phyloP scores from a whole-genome alignment of 2,329 filamentous ascomycete genomes.

The Verticillium albo-atrum region DNA sequence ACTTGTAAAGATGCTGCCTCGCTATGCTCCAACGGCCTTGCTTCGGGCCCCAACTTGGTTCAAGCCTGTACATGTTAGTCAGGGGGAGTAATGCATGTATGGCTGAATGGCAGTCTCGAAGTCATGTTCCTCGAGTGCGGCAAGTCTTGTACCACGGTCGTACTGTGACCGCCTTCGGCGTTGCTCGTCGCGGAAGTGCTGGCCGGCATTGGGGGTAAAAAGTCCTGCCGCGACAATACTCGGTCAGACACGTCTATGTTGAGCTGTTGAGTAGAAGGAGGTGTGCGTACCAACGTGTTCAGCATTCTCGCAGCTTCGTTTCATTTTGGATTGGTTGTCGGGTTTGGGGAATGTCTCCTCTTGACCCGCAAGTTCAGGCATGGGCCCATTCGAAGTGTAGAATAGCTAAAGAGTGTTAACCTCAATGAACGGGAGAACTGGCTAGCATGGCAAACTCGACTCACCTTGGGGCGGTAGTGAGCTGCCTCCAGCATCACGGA shows the following conservation, averaged over 20 bases:
- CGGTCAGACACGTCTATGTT: not conserved
- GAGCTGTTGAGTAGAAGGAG: too few relatives aligned
- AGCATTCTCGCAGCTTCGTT: constrained; percentile 81
- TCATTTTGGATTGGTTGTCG: constrained; percentile 84
- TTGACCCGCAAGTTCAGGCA: constrained; percentile 54
- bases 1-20: not conserved
- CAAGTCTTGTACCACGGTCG: constrained; percentile 74
- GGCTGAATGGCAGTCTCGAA: constrained; percentile 39
- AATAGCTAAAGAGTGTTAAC: constrained; percentile 37
- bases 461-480: constrained; percentile 79
- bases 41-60: not conserved
- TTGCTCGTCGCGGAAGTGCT: constrained; percentile 70
- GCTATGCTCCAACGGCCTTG: not conserved
- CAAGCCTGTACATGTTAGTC: not conserved
- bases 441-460: not conserved
- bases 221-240: constrained; percentile 30
- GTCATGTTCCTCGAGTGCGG: constrained; percentile 60
- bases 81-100: constrained; percentile 12
- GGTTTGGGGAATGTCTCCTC: constrained; percentile 74
- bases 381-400: constrained; percentile 43
- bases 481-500: constrained; percentile 87
- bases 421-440: not conserved
- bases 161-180: constrained; percentile 73
- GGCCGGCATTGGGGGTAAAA: constrained; percentile 74
- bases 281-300: constrained; percentile 67